A percentile compares a stretch with the other conserved stretches of the same genome.
phyloP scores from a whole-genome alignment of 139 green algal genomes.

The Edaphochlamys debaryana region DNA sequence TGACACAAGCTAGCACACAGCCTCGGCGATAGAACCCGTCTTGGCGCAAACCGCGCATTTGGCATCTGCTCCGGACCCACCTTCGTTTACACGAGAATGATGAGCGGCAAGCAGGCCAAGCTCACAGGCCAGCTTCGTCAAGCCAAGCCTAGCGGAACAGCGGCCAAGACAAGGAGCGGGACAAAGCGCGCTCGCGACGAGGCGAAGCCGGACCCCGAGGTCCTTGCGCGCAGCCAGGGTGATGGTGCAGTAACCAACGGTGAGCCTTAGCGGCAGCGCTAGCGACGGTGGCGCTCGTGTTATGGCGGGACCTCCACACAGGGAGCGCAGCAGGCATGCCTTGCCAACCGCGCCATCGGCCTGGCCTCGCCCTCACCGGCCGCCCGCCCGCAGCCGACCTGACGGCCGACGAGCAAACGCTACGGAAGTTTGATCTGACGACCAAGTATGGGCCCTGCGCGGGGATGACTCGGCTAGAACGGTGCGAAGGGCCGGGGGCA shows the following conservation, averaged over 20 bases:
- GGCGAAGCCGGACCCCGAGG: not conserved
- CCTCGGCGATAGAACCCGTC: too few relatives aligned
- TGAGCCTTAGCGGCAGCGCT: not conserved
- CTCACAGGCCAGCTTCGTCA: not conserved
- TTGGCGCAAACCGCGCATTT: too few relatives aligned
- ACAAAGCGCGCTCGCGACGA: not conserved
- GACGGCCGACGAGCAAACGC: conserved; percentile 21
- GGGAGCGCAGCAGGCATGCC: too few relatives aligned
- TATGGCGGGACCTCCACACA: not conserved
- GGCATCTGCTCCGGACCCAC: too few relatives aligned
- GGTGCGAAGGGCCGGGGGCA: not conserved
- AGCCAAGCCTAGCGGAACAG: not conserved
- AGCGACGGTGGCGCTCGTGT: not conserved
- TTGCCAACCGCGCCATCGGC: too few relatives aligned
- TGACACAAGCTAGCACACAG: too few relatives aligned
- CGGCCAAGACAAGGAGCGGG: not conserved
- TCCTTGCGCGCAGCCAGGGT: conserved; percentile 4
- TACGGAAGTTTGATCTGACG: conserved; percentile 28
- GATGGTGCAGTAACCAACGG: not conserved
- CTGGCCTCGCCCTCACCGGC: too few relatives aligned
- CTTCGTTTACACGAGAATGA: not conserved
- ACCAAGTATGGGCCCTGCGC: conserved; percentile 27
- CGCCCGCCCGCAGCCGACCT: conserved; percentile 5
- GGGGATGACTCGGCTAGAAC: conserved; percentile 10
- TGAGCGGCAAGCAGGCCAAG: not conserved